Evolutionary conservation across 139 green algal genomes (phyloP), one percentile per base, ranked within the genome.

Genomic region (Micractinium sp.): DNA sequence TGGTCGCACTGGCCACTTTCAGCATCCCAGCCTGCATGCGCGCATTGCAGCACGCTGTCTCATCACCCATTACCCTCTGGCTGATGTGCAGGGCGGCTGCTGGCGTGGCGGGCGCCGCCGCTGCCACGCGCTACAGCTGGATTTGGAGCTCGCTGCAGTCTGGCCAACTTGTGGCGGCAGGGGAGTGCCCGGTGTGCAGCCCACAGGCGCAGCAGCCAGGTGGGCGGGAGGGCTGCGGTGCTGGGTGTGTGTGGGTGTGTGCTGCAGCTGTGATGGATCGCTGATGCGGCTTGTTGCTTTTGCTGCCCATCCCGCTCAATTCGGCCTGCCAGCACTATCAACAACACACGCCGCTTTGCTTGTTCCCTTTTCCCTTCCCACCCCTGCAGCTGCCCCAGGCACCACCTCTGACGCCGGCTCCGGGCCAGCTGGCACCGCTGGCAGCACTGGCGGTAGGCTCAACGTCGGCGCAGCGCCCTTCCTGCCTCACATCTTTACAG

Each of bases 401-500:
- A 56, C 47, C 47, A 56, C 7, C 47, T 5, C 35, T 60, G 18
- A 33, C 18, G 1, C 36, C 15, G 14, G 19, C 12, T 2, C 20
- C 63, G 63, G 7, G 63, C 20, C 19, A 31, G 27, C 41, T 4
- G 31, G 29, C 79, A 25, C 20, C 47, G 31, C 27, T 56, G 31
- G 29, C 79, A 25, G 41, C 47, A 15, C 27, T 56, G 31, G 61
- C 61, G 22, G 33, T 60, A 29, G 38, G 38, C 73, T 84, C 5
- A 83, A 80, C 38, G 20, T 74, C 15, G 39, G 2, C 15, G 85
- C 85, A 15, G 18, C 85, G 3, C 22, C 74, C 18, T 89, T 89
- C 73, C 35, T 74, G 73, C 85, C 85, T 5, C 85, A 89, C 74
- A 35, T 14, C 4, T 60, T n/a, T 53, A 89, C 85, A 3, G 53